Conservation (phyloP, 2,329 filamentous ascomycete genomes). For the Neopestalotiopsis sp. region DNA sequence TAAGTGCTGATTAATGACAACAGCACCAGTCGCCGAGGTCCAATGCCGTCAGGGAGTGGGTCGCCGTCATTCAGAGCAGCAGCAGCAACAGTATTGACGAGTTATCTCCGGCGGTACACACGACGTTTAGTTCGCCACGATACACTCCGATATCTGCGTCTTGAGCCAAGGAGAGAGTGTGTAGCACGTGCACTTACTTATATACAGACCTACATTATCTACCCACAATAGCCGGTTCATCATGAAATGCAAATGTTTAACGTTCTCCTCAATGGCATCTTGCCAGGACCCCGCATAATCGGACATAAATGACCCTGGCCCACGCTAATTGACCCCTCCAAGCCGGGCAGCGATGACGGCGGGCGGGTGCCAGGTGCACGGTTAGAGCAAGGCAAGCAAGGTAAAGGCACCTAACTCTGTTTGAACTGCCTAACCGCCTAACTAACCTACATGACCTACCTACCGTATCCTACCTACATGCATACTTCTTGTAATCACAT, state of each 20-base stretch:
- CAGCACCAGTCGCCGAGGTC: slow-evolving; percentile 6
- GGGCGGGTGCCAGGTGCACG: not conserved
- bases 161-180: not conserved
- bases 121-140: not conserved
- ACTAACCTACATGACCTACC: not conserved
- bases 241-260: not conserved
- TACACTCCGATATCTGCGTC: not conserved
- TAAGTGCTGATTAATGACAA: slow-evolving; percentile 13
- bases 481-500: not conserved
- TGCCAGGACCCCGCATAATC: not conserved
- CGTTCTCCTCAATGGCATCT: not conserved
- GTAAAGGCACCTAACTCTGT: not conserved
- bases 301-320: not conserved
- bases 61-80: not conserved
- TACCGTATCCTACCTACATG: not conserved
- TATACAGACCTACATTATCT: not conserved
- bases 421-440: not conserved
- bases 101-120: slow-evolving; percentile 9
- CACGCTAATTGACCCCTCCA: not conserved
- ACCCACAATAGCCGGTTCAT: not conserved
- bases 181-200: not conserved
- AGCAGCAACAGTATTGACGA: slow-evolving; percentile 7
- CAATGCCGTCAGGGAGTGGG: slow-evolving; percentile 11
- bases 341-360: not conserved
- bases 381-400: not conserved